Base-by-base conservation (phyloP, 208 protist genomes). In the Kentomonas sorsogonicus region DNA sequence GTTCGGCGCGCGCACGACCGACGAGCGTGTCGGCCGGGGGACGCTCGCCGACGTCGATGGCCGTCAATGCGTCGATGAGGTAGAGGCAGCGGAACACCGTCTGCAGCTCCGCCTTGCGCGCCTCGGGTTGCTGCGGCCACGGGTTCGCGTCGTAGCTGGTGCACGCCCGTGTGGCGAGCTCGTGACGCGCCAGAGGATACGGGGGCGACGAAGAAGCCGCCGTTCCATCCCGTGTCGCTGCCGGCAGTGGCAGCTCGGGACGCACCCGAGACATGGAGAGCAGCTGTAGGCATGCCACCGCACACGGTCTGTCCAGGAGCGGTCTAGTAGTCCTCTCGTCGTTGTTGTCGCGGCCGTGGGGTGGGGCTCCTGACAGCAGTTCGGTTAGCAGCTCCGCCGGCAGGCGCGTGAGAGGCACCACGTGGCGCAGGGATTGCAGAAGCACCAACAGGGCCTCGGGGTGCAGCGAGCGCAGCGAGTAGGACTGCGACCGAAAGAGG, bases 71-170 rank as follows among this genome's bases (percentile, higher is more conserved):
- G 0, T 70, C 53, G 22, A 89, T 78, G 26, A 89, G 64, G 46
- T 87, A 75, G 50, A 72, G 85, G 53, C 79, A 93, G 43, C 83
- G 79, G 46, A 90, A 91, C 3, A 94, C 66, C 0, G 78, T 87
- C 54, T 86, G 79, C 20, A 94, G 69, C 66, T 94, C 86, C 10
- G 72, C 46, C 51, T 87, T 82, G 0, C 86, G 69, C 20, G 69
- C 72, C 18, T 79, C 48, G 27, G 79, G 77, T 41, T 94, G 66
- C 67, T 91, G 82, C 11, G 74, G 77, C 79, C 83, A 94, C 0
- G 66, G 51, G 58, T 77, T 87, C 39, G 64, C 73, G 60, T 94
- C 83, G 46, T 86, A 89, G 23, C 65, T 41, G 11, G 54, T 25
- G 9, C 86, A 53, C 33, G 26, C 33, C 40, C 55, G 27, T 0